Percentiles rank a stretch among this genome's conserved stretches.
Conservation (phyloP, 345 rosid species). For the Brassica juncea region DNA sequence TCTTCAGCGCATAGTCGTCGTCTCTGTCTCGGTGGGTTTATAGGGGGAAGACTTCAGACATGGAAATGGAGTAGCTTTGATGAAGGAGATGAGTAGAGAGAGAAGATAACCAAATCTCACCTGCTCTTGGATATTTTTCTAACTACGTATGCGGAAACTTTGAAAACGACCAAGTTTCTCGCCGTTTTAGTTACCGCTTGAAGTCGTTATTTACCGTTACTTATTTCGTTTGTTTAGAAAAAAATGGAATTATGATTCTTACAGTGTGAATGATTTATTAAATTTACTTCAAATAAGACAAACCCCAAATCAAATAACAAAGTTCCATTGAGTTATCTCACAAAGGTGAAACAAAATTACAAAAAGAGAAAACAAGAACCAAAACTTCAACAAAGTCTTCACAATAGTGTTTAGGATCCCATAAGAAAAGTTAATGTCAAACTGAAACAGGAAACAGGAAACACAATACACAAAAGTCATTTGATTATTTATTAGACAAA, state of each 20-base stretch:
- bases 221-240: background rate
- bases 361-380: background rate
- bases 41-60: slow-evolving; percentile 15
- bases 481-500: slow-evolving; percentile 6
- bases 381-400: background rate
- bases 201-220: background rate
- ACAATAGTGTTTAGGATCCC: background rate
- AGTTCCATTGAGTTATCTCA: background rate
- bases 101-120: slow-evolving; percentile 44
- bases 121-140: slow-evolving; percentile 27
- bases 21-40: background rate
- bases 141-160: slow-evolving; percentile 3
- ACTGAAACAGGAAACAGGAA: background rate
- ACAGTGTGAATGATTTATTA: background rate
- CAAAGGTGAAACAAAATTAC: background rate
- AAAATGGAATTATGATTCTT: background rate
- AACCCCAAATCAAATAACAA: background rate
- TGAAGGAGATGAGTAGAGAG: slow-evolving; percentile 29
- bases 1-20: background rate
- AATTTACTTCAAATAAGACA: slow-evolving; percentile 5
- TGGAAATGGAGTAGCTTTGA: slow-evolving; percentile 36
- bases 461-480: slow-evolving; percentile 1
- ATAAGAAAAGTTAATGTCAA: background rate
- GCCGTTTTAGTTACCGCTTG: slow-evolving; percentile 9
- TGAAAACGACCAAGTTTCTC: slow-evolving; percentile 10